Percentiles rank a stretch among this genome's conserved stretches.
phyloP scores from a whole-genome alignment of 257 asterid species.

The Capsicum pubescens region DNA sequence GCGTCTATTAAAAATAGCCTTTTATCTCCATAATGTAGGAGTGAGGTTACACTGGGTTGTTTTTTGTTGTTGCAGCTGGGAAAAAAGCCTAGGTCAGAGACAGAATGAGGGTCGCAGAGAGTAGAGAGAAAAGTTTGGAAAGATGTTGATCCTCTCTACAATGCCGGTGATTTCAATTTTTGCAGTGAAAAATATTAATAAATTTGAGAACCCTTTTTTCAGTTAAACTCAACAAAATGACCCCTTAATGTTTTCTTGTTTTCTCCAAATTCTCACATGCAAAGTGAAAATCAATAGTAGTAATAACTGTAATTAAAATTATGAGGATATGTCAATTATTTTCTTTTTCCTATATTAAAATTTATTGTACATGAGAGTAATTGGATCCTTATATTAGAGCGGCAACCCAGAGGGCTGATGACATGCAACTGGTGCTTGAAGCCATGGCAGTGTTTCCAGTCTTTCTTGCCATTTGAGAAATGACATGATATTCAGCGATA shows the following conservation, averaged over 20 bases:
- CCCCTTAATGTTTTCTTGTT: not conserved
- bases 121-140: too few species aligned
- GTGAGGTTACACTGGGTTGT: too few species aligned
- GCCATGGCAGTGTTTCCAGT: not conserved
- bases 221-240: not conserved
- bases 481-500: too few species aligned
- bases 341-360: too few species aligned
- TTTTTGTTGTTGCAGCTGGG: too few species aligned
- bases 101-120: too few species aligned
- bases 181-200: not conserved
- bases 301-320: not conserved
- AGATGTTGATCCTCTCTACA: not conserved
- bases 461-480: not conserved
- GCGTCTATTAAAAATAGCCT: too few species aligned
- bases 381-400: not conserved
- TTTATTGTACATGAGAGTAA: not conserved
- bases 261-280: not conserved
- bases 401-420: too few species aligned
- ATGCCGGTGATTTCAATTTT: not conserved
- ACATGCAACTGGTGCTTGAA: not conserved
- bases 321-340: constrained; percentile 8
- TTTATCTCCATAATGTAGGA: too few species aligned
- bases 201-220: too few species aligned
- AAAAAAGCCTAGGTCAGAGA: too few species aligned
- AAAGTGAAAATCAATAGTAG: not conserved